A percentile compares a stretch with the other conserved stretches of the same genome.
Evolutionary conservation across 2,329 filamentous ascomycete genomes (phyloP).

Genomic region (Phialophora tarda): DNA sequence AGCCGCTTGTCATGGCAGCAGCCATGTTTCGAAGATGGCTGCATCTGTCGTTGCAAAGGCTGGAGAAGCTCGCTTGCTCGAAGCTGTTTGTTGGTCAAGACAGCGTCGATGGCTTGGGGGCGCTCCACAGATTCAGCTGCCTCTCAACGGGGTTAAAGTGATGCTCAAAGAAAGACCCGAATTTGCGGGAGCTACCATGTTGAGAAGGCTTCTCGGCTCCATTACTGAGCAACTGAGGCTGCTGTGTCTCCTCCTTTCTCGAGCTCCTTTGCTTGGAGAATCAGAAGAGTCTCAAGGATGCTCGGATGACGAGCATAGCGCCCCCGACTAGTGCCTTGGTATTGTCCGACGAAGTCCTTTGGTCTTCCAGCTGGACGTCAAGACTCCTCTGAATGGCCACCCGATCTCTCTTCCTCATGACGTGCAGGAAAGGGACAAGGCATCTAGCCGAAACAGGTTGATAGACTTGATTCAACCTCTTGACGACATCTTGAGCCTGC

Average conservation of each 20-base stretch:
- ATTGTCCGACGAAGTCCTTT: not conserved
- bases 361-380: too few species aligned
- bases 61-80: constrained; percentile 2
- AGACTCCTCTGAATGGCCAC: not conserved
- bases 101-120: not conserved
- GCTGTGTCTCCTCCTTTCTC: not conserved
- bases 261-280: not conserved
- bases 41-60: not conserved
- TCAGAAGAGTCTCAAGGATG: not conserved
- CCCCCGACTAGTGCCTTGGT: not conserved
- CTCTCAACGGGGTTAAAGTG: not conserved
- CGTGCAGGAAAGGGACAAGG: not conserved
- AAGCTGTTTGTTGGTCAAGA: not conserved
- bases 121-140: not conserved
- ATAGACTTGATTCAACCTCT: not conserved
- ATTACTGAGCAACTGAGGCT: not conserved
- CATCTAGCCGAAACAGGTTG: not conserved
- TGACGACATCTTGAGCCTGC: not conserved
- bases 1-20: not conserved
- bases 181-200: not conserved
- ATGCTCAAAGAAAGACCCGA: not conserved
- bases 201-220: not conserved
- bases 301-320: not conserved
- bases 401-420: not conserved
- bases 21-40: not conserved